Base-by-base conservation (phyloP, 176 grass and related monocot genomes). In the Microstegium vimineum region DNA sequence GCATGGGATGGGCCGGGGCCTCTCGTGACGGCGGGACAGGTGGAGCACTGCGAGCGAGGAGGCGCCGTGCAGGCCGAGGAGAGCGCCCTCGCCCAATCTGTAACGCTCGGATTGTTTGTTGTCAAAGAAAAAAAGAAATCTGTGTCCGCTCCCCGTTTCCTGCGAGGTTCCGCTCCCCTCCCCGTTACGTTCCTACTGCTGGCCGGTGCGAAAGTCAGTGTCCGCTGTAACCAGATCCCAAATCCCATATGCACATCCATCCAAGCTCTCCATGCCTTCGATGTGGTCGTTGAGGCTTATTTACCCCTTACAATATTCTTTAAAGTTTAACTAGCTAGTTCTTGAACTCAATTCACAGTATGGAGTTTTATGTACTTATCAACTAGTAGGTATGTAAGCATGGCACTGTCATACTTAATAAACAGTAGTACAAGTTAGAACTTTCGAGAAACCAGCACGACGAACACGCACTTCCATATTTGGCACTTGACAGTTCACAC, bases 11-110 rank as follows among this genome's bases (percentile, higher is more conserved):
- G n/a, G n/a, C n/a, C n/a, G n/a, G n/a, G n/a, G 71, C 34, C 23
- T 33, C 63, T 69, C 40, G 82, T 71, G 87, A 80, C 62, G 72
- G 66, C 27, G 22, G 62, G 51, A 78, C 86, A 85, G 77, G 82
- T 89, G 82, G 82, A 85, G 63, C 17, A 71, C 6, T 1, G 22
- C 28, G 59, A 66, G 81, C n/a, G n/a, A n/a, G n/a, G n/a, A n/a
- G n/a, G 32, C 62, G 46, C 46, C 42, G 37, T n/a, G n/a, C n/a
- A 33, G 59, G 26, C 8, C n/a, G n/a, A n/a, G n/a, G n/a, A n/a
- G n/a, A n/a, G n/a, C 35, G 23, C 23, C 17, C 0, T 13, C 28
- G 62, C 3, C 71, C 85, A 51, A 25, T 14, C 61, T 46, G 75
- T 49, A 37, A 62, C 41, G 54, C 26, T 23, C 2, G 38, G n/a